Conservation (phyloP, 2,329 filamentous ascomycete species). For the Thelonectria olida region DNA sequence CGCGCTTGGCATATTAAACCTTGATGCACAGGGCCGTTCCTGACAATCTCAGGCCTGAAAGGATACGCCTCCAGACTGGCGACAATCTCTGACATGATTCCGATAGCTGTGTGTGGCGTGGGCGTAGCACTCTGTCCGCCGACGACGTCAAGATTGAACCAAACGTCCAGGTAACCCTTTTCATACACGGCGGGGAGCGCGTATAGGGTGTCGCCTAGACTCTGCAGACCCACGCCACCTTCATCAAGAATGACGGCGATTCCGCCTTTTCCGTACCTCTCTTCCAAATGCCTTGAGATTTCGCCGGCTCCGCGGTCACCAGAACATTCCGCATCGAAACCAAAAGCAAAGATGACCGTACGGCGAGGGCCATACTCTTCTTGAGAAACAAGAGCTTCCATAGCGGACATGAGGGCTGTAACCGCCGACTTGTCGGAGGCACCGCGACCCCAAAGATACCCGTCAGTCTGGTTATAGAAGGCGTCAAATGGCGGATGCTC, state of each 20-base stretch:
- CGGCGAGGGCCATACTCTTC: slow-evolving; percentile 59
- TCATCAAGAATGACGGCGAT: slow-evolving; percentile 70
- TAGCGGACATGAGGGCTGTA: slow-evolving; percentile 45
- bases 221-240: slow-evolving; percentile 64
- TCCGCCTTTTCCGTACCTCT: slow-evolving; percentile 62
- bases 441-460: slow-evolving; percentile 52
- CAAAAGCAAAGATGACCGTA: slow-evolving; percentile 67
- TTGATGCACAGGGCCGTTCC: slow-evolving; percentile 62
- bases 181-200: slow-evolving; percentile 68
- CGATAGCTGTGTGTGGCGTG: slow-evolving; percentile 72
- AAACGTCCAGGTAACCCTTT: slow-evolving; percentile 69
- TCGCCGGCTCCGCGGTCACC: slow-evolving; percentile 63
- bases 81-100: slow-evolving; percentile 72
- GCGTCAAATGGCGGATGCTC: slow-evolving; percentile 50
- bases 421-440: slow-evolving; percentile 50
- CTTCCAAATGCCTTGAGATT: slow-evolving; percentile 58
- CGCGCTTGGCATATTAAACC: slow-evolving; percentile 64
- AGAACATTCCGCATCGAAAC: slow-evolving; percentile 71
- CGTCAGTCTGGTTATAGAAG: slow-evolving; percentile 43
- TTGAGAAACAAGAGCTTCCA: slow-evolving; percentile 60
- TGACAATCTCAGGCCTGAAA: slow-evolving; percentile 55
- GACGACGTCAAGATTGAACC: slow-evolving; percentile 61
- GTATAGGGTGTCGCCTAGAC: slow-evolving; percentile 55
- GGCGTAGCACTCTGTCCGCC: slow-evolving; percentile 68
- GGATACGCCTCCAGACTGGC: slow-evolving; percentile 66